Conservation (phyloP, 352 stramenopile species). For the Phytophthora hibernalis region DNA sequence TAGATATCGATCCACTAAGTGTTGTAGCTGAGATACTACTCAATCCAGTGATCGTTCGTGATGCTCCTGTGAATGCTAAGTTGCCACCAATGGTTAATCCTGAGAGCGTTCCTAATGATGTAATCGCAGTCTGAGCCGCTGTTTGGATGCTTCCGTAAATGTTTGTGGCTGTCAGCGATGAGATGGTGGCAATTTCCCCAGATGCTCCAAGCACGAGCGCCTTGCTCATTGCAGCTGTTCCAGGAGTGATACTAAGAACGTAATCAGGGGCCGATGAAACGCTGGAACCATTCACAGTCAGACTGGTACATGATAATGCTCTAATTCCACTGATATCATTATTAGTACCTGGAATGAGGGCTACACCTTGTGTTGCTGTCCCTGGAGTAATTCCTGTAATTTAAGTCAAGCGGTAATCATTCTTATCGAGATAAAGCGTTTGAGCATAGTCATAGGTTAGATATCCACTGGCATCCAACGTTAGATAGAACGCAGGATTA, state of each 20-base stretch:
- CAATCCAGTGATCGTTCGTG: too few relatives aligned
- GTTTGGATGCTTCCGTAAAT: too few relatives aligned
- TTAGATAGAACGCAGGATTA: slow-evolving; percentile 28
- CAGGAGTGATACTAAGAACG: background rate
- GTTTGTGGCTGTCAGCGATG: too few relatives aligned
- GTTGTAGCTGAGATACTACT: too few relatives aligned
- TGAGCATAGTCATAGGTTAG: slow-evolving; percentile 25
- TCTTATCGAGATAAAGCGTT: slow-evolving; percentile 22
- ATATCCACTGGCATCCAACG: slow-evolving; percentile 9
- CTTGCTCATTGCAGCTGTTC: background rate
- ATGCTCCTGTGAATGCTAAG: too few relatives aligned
- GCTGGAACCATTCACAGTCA: slow-evolving; percentile 2
- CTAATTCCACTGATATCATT: slow-evolving; percentile 7
- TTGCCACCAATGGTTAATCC: too few relatives aligned
- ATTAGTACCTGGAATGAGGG: slow-evolving; percentile 1
- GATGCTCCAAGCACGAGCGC: background rate
- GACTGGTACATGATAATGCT: slow-evolving; percentile 3
- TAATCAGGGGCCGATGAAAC: background rate
- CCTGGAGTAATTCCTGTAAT: slow-evolving; percentile 7
- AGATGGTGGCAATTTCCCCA: too few relatives aligned
- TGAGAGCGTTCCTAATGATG: too few relatives aligned
- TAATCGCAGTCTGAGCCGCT: too few relatives aligned
- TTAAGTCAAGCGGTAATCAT: slow-evolving; percentile 20
- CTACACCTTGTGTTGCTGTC: slow-evolving; percentile 7
- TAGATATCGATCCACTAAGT: too few relatives aligned